Conservation (phyloP, 768 basidiomycete genomes). For the Tylopilus cervinicoccineus region DNA sequence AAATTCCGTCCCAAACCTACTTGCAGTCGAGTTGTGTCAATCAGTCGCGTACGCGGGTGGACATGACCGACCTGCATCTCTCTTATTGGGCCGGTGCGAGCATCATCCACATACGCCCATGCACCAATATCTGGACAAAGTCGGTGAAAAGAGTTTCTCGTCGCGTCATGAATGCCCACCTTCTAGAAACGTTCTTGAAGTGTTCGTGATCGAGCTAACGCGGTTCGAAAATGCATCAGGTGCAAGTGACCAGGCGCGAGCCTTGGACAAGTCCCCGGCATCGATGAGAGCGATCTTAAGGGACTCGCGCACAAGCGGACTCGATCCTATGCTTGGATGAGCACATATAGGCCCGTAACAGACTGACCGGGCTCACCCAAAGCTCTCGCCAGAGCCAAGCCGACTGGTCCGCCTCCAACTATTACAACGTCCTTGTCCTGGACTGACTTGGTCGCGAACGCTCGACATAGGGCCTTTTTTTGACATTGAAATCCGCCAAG, state of each 20-base stretch:
- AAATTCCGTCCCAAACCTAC: conserved; percentile 91
- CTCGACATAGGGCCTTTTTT: conserved; percentile 6
- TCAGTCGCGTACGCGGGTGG: not conserved
- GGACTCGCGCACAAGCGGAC: conserved; percentile 44
- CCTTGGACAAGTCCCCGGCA: conserved; percentile 67
- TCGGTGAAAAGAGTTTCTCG: not conserved
- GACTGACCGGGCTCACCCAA: conserved; percentile 52
- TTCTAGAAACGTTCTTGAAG: conserved; percentile 62
- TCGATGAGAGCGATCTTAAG: conserved; percentile 74
- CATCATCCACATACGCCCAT: conserved; percentile 73
- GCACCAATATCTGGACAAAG: conserved; percentile 62
- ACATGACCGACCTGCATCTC: conserved; percentile 71
- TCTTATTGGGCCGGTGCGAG: conserved; percentile 67
- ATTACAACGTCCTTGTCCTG: conserved; percentile 84
- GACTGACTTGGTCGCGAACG: conserved; percentile 18
- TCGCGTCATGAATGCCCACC: conserved; percentile 36
- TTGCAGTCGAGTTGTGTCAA: conserved; percentile 1
- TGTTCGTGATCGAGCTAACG: conserved; percentile 81
- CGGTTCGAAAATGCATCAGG: conserved; percentile 69
- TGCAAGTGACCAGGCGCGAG: conserved; percentile 61
- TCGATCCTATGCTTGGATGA: conserved; percentile 43
- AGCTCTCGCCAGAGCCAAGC: conserved; percentile 84
- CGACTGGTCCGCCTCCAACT: conserved; percentile 92
- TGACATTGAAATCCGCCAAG: conserved; percentile 1
- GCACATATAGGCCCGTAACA: not conserved